Percentiles rank a stretch among this genome's conserved stretches.
Evolutionary conservation across 2,329 filamentous ascomycete genomes (phyloP).

Genomic region (Eutypella sp.): DNA sequence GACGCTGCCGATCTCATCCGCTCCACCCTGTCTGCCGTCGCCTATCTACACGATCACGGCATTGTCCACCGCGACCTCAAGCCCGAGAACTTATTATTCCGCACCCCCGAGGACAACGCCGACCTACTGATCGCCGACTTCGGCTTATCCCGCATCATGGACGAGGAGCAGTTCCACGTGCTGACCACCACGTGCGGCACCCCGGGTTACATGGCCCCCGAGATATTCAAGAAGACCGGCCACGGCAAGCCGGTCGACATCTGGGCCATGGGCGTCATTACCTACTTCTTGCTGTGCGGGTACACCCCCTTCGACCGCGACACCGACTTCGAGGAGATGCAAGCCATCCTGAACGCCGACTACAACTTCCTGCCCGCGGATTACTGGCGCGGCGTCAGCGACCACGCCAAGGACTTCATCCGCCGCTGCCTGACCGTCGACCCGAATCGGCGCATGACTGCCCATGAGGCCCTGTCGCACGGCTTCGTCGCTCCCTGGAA

Average conservation of each 20-base stretch:
- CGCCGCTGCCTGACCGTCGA: constrained; percentile 87
- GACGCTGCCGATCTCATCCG: constrained; percentile 94
- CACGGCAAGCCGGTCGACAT: constrained; percentile 98
- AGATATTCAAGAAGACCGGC: constrained; percentile 98
- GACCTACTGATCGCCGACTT: constrained; percentile 97
- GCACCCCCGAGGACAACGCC: constrained; percentile 95
- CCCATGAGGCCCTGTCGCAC: constrained; percentile 70
- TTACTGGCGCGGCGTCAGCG: constrained; percentile 93
- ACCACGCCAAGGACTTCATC: constrained; percentile 86
- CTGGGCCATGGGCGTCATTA: constrained; percentile 98
- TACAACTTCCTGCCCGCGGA: constrained; percentile 92
- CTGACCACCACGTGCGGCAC: constrained; percentile 97
- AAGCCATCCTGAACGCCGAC: constrained; percentile 93
- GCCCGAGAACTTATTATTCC: constrained; percentile 93
- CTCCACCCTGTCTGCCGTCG: constrained; percentile 92
- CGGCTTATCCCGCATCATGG: constrained; percentile 93
- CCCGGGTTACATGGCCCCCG: constrained; percentile 97
- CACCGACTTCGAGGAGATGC: constrained; percentile 98
- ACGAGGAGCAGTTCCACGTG: constrained; percentile 97
- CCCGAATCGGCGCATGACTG: constrained; percentile 80
- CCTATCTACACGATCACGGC: constrained; percentile 96
- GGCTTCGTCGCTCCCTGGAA: constrained; percentile 57
- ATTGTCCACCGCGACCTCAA: constrained; percentile 98
- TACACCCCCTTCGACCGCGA: constrained; percentile 98
- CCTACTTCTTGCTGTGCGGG: constrained; percentile 95